Evolutionary conservation across 768 basidiomycete species (phyloP), one percentile per base, ranked within the genome.

Genomic region (Termitomyces sp.): DNA sequence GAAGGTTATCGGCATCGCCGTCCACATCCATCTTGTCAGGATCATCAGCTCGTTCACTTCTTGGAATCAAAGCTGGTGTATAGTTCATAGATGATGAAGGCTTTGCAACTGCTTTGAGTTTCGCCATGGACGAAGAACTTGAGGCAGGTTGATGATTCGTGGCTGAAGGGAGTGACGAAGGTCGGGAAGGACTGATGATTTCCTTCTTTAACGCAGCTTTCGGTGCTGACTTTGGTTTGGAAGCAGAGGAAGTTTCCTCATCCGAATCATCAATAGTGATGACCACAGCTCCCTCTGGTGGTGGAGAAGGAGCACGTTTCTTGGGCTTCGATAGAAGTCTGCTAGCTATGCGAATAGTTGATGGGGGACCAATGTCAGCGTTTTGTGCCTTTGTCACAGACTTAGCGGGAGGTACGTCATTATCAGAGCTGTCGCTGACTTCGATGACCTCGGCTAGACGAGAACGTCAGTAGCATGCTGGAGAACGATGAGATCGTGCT

Each of bases 361-460:
- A 61, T 6, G 57, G 57, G 15, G 60, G 63, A 20, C 52, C 56
- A 22, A 22, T 22, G 18, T 16, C 39, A 52, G 12, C 12, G 15
- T 52, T 55, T 24, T 40, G 55, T 36, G 16, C 7, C 32, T 22
- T 54, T 16, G 15, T 11, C 24, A 49, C 59, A 55, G 55, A 38
- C n/a, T 61, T 55, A 11, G 39, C 0, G 20, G 33, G 56, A 45
- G 39, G 40, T 15, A 39, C 39, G 7, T 24, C 36, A 22, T 35
- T 36, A 40, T 55, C 58, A 48, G 45, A 44, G 32, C 59, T 58
- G n/a, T 58, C 59, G 22, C 48, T 57, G 42, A 66, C n/a, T 33
- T 65, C 63, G 16, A 66, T 65, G 20, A 61, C 45, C 51, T 51
- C 35, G 20, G 28, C 55, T 55, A n/a, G 7, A 55, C 35, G 20